Conservation (phyloP, 441 rosid genomes). For the Arabidopsis lyrata region DNA sequence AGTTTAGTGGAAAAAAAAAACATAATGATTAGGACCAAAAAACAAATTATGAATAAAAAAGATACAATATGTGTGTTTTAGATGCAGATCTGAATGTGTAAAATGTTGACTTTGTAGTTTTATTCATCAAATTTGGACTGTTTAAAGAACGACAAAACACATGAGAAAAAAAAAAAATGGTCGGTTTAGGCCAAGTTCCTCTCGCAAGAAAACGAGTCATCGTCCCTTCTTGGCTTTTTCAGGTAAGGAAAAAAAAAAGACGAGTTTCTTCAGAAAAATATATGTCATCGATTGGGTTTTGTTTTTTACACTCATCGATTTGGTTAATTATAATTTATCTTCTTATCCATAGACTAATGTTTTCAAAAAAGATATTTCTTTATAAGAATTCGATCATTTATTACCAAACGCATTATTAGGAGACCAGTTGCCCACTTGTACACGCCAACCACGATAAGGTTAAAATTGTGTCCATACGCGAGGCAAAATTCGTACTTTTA, state of each 20-base stretch:
- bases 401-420: slow-evolving; percentile 39
- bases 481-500: slow-evolving; percentile 14
- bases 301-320: not conserved
- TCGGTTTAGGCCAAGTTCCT: slow-evolving; percentile 24
- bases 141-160: slow-evolving; percentile 1
- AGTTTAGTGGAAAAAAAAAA: not conserved
- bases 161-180: not conserved
- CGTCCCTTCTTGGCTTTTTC: not conserved
- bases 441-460: slow-evolving; percentile 45
- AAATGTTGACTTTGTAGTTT: not conserved
- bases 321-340: not conserved
- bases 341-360: slow-evolving; percentile 18
- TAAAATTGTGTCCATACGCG: slow-evolving; percentile 1
- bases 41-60: not conserved
- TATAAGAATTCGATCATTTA: slow-evolving; percentile 20
- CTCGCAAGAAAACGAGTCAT: slow-evolving; percentile 10
- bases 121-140: slow-evolving; percentile 4
- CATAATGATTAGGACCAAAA: not conserved
- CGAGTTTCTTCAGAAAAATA: no score
- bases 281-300: no score
- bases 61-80: not conserved
- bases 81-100: slow-evolving; percentile 27
- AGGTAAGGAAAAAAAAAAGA: not conserved
- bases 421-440: slow-evolving; percentile 48
- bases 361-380: no score